These are phyloP conservation scores for Pestalotiopsis sp. DNA, from an alignment of 2,329 filamentous ascomycete genomes.

Conservation along the genomic window DNA sequence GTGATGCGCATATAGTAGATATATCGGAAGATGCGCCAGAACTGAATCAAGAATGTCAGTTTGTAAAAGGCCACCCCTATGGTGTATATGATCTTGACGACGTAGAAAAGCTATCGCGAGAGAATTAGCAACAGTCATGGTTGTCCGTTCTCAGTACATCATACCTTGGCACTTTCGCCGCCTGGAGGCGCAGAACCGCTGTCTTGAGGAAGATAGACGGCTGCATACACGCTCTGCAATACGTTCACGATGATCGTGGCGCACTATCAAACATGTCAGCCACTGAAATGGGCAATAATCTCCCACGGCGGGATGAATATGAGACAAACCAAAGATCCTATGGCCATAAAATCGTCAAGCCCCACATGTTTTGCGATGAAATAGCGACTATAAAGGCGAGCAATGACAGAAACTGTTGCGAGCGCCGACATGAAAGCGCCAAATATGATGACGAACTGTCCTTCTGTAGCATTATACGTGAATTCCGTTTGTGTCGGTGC, in stretches of 20 bases:
- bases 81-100: constrained; percentile 4
- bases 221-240: constrained; percentile 2
- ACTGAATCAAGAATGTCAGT: constrained; percentile 12
- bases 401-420: constrained; percentile 1
- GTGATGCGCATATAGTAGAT: constrained; percentile 7
- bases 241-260: constrained; percentile 4
- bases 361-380: constrained; percentile 11
- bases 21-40: constrained; percentile 7
- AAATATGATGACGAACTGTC: constrained; percentile 8
- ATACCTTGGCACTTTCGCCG: constrained; percentile 1
- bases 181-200: background rate
- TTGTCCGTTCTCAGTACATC: background rate
- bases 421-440: constrained; percentile 7
- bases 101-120: background rate
- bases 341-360: constrained; percentile 11
- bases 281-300: background rate
- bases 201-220: constrained; percentile 7
- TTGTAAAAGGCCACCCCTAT: constrained; percentile 5
- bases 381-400: constrained; percentile 10
- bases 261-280: background rate
- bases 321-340: background rate
- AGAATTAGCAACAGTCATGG: background rate
- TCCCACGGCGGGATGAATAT: no score
- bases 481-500: background rate
- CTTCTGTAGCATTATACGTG: constrained; percentile 1